Evolutionary conservation across 2,329 filamentous ascomycete species (phyloP).

Genomic region (Pezicula neosporulosa): DNA sequence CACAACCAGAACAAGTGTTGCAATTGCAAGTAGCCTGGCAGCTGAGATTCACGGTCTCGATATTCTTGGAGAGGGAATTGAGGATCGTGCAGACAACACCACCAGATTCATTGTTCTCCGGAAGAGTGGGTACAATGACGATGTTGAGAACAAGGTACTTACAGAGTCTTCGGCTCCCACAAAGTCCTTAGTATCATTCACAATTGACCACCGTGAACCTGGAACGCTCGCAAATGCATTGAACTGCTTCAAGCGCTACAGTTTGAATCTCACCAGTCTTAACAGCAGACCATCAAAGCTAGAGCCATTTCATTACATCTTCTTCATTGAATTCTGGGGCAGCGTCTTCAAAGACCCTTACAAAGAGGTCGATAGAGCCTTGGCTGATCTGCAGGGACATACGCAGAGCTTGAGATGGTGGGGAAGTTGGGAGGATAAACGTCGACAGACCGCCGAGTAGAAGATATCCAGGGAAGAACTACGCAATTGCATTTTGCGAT

Average conservation of each 20-base stretch:
- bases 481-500: no score
- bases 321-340: slow-evolving; percentile 87
- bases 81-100: slow-evolving; percentile 73
- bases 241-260: slow-evolving; percentile 68
- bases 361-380: slow-evolving; percentile 55
- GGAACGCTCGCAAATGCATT: slow-evolving; percentile 83
- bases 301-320: slow-evolving; percentile 84
- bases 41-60: slow-evolving; percentile 65
- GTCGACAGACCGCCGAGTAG: background rate
- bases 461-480: no score
- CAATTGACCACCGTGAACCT: slow-evolving; percentile 69
- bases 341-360: slow-evolving; percentile 49
- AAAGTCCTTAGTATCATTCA: slow-evolving; percentile 82
- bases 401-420: slow-evolving; percentile 65
- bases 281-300: slow-evolving; percentile 77
- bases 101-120: slow-evolving; percentile 72
- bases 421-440: slow-evolving; percentile 57
- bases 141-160: slow-evolving; percentile 5
- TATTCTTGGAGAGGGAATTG: slow-evolving; percentile 65
- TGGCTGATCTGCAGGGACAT: slow-evolving; percentile 54
- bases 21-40: slow-evolving; percentile 74
- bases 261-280: slow-evolving; percentile 85
- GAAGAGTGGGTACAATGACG: slow-evolving; percentile 19
- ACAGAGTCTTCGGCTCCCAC: slow-evolving; percentile 22
- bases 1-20: slow-evolving; percentile 59